These are phyloP conservation scores for Hermanozyma aechmeae DNA, from an alignment of 805 yeast species.

Conservation along the genomic window DNA sequence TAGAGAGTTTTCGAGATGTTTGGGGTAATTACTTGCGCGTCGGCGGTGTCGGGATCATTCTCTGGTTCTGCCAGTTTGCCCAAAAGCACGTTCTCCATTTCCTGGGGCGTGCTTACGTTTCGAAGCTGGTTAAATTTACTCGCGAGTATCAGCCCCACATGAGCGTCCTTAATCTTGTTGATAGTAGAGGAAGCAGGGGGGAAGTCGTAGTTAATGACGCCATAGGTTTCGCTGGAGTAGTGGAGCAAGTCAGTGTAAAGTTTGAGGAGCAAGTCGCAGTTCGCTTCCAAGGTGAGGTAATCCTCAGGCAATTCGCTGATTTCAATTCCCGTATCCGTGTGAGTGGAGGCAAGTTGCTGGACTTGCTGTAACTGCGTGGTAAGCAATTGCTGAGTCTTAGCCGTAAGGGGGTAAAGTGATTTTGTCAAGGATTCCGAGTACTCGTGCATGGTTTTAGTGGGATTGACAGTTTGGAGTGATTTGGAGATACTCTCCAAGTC, in stretches of 20 bases:
- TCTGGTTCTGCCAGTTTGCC: constrained; percentile 14
- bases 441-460: constrained; percentile 31
- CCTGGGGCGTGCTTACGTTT: constrained; percentile 57
- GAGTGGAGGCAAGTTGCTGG: constrained; percentile 26
- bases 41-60: constrained; percentile 10
- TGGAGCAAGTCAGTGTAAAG: constrained; percentile 45
- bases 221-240: constrained; percentile 46
- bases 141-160: constrained; percentile 49
- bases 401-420: constrained; percentile 43
- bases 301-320: constrained; percentile 69
- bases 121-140: constrained; percentile 52
- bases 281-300: constrained; percentile 56
- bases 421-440: constrained; percentile 30
- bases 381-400: constrained; percentile 50
- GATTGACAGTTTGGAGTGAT: constrained; percentile 24
- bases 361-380: constrained; percentile 54
- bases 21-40: constrained; percentile 22
- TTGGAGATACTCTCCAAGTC: constrained; percentile 26
- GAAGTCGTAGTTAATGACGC: constrained; percentile 69
- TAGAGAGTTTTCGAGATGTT: constrained; percentile 62
- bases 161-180: constrained; percentile 53
- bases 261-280: constrained; percentile 54
- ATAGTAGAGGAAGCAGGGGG: constrained; percentile 52
- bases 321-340: constrained; percentile 36
- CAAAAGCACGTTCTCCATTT: constrained; percentile 48